Conservation (phyloP, 768 basidiomycete genomes). For the Agrocybe pediades region DNA sequence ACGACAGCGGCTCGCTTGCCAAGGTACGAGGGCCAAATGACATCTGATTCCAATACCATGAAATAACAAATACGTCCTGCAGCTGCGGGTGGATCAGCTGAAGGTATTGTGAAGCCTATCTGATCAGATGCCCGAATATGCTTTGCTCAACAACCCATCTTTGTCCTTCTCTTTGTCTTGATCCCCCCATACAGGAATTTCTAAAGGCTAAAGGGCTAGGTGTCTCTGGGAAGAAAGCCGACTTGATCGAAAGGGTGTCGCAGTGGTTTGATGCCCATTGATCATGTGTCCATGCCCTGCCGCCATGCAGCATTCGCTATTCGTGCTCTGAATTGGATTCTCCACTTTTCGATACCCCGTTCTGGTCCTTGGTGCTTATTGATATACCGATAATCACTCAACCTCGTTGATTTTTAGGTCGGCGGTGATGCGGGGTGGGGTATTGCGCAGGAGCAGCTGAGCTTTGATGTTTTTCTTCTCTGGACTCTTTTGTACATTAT, state of each 20-base stretch:
- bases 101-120: constrained; percentile 51
- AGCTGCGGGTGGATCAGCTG: constrained; percentile 80
- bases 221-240: constrained; percentile 71
- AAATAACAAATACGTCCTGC: constrained; percentile 12
- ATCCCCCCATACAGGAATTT: too few relatives aligned
- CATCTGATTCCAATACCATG: constrained; percentile 7
- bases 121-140: constrained; percentile 1
- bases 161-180: neutral
- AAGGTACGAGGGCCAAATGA: constrained; percentile 56
- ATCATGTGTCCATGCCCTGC: neutral
- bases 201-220: constrained; percentile 64
- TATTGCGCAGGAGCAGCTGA: too few relatives aligned
- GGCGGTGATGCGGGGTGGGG: too few relatives aligned
- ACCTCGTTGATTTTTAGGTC: too few relatives aligned
- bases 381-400: too few relatives aligned
- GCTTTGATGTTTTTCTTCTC: too few relatives aligned
- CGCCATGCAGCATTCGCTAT: too few relatives aligned
- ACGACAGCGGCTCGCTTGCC: constrained; percentile 54
- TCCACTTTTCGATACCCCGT: too few relatives aligned
- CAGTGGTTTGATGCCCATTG: constrained; percentile 58
- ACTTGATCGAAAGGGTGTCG: constrained; percentile 64
- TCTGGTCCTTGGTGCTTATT: too few relatives aligned
- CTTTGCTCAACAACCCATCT: neutral
- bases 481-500: too few relatives aligned
- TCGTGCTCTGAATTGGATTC: too few relatives aligned